Evolutionary conservation across 805 yeast genomes (phyloP), one percentile per base, ranked within the genome.

Genomic region (Candida oleophila): DNA sequence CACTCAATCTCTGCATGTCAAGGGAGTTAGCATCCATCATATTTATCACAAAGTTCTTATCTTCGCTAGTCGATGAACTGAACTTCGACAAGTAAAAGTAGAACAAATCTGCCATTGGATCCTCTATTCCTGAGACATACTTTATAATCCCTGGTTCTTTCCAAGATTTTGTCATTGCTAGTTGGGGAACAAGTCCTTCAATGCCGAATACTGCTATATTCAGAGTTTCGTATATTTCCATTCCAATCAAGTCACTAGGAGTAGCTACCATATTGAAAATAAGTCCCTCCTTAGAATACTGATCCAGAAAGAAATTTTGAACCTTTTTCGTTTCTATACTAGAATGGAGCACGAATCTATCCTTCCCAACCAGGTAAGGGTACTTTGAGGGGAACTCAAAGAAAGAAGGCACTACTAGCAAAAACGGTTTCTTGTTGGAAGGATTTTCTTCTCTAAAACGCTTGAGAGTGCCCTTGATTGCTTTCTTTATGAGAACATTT

Each of bases 101-200:
- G 3, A 53, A 38, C 28, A 62, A 50, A 43, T 61, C 65, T 20
- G 43, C 49, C 20, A 45, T 35, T 14, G 65, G 61, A 28, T 57
- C 57, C 14, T 48, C 44, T 2, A 62, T 49, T 15, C 64, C 65
- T 7, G 51, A 20, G 16, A 57, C 48, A 16, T 48, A 25, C 8
- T 45, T 44, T 8, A 38, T 19, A 7, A 21, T 36, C 4, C 21
- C 14, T 4, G 22, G 14, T 14, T 36, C 30, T 33, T 32, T 22
- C 14, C 25, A 20, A 7, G 4, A 12, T 14, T 45, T 25, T 3
- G 49, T 32, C 15, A 55, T 51, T 8, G 62, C 64, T 5, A 54
- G 37, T 40, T 57, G 59, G 3, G 62, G 61, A 14, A 59, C 35
- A 14, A 42, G 33, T 4, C 34, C 15, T 5, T 62, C 63, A 11